These are phyloP conservation scores for Populus deltoides DNA, from an alignment of 345 rosid genomes.

Conservation along the genomic window DNA sequence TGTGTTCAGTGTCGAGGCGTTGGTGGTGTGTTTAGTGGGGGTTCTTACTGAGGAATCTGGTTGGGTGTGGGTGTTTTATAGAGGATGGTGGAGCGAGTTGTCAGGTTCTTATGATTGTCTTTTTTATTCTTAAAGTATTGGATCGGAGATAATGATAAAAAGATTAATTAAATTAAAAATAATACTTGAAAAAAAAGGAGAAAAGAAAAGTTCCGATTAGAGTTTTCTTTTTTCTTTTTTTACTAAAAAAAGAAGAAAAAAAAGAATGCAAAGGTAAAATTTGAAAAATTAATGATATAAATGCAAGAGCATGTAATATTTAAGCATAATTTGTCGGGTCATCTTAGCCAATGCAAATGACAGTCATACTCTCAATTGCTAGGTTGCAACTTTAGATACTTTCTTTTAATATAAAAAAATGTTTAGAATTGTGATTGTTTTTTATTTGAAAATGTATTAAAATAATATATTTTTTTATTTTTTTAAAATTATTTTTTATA, in stretches of 20 bases:
- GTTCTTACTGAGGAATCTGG: not conserved
- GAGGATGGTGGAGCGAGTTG: constrained; percentile 6
- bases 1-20: not conserved
- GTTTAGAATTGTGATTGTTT: too few species aligned
- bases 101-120: not conserved
- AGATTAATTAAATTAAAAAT: too few species aligned
- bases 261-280: too few species aligned
- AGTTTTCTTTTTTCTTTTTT: too few species aligned
- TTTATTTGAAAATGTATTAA: too few species aligned
- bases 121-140: not conserved
- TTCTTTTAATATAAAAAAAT: not conserved
- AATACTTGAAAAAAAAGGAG: too few species aligned
- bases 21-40: not conserved
- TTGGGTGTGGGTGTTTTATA: constrained; percentile 18
- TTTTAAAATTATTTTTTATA: too few species aligned
- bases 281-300: too few species aligned
- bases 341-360: not conserved
- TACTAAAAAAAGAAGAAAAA: too few species aligned
- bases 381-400: not conserved
- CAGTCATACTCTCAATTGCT: not conserved
- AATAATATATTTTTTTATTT: too few species aligned
- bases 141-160: not conserved
- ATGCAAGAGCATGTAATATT: too few species aligned
- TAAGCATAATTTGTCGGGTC: not conserved
- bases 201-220: not conserved